Base-by-base conservation (phyloP, 192 early-diverging fungal genomes). In the Rhizophagus clarus region DNA sequence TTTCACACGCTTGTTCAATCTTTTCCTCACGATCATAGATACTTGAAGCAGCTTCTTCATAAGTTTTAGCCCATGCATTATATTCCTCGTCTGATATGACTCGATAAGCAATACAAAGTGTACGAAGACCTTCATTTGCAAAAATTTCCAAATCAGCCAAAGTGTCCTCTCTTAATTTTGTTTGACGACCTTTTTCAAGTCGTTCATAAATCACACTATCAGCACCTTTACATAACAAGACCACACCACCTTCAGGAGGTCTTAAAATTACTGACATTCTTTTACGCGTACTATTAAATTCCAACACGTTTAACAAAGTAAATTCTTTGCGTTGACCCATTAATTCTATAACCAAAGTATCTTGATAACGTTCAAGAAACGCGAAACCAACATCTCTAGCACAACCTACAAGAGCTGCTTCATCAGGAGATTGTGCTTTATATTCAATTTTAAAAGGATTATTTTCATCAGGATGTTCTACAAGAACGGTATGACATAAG, bases 211-310 rank as follows among this genome's bases (percentile, higher is more conserved):
- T 96, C 9, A 97, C 91, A 42, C 92, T 93, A 82, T 99, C 97
- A 2, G 97, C 97, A 45, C 97, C 97, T 83, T 99, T 99, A 87
- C 92, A 95, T 45, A 95, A 88, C 10, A 99, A 84, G 60, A 96
- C 87, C 64, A 97, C 88, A 12, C 85, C 85, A 51, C 90, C 92
- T 34, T 95, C 93, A 2, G 92, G 90, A 32, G 89, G 88, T 60
- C 92, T 86, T 72, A 97, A 85, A 78, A 99, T 93, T 15, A 98
- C 94, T 37, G 93, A 95, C 97, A 99, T 99, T 66, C 97, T 88
- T 84, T 99, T 99, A 73, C 97, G 91, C n/a, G 92, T 93, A 28
- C 94, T 96, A 84, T 95, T 98, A 81, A 99, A 99, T 84, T 97
- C 94, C 9, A 96, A 87, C 40, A 93, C 89, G 60, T 93, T 89